Base-by-base conservation (phyloP, 257 asterid species). In the Gentiana straminea region DNA sequence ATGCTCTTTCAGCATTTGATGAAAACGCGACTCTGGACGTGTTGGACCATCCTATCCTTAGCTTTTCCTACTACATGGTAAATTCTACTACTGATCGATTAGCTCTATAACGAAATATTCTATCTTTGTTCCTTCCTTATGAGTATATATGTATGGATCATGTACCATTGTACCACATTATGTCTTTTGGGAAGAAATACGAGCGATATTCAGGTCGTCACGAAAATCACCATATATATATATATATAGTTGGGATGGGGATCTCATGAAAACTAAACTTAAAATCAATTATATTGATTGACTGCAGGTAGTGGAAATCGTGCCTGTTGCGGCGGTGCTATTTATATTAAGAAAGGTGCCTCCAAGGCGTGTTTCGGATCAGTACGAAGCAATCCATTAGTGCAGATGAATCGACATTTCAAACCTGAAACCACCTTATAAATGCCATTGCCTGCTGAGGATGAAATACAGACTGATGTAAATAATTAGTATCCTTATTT, bases 341-440 rank as follows among this genome's bases (percentile, higher is more conserved):
- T 86, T 67, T 71, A 84, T 86, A 64, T 57, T 86, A 65, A 79
- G 95, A 46, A 83, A 78, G 80, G 70, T 86, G 43, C 94, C 95
- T 33, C 88, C 90, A 11, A 77, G 75, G 55, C 75, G 84, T 10
- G 73, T 72, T 60, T 73, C 87, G 0, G 90, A 82, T 32, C 94
- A 77, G 51, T 83, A 83, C 67, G 87, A 78, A 61, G 80, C 93
- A 8, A 79, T 86, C 73, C 84, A 62, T 36, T 67, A 55, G 46
- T 43, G 58, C 59, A 8, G 48, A 9, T 13, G 8, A 13, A 43
- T 44, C 39, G 5, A 33, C 45, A 11, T 11, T 13, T 44, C 33
- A 49, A 39, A 41, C 13, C 7, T n/a, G 24, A 32, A 15, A 5
- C 36, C 33, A 32, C 63, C 33, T 45, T 41, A 5, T 7, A 41